Base-by-base conservation (phyloP, 805 yeast species). In the Cyberlindnera bimundalis region DNA sequence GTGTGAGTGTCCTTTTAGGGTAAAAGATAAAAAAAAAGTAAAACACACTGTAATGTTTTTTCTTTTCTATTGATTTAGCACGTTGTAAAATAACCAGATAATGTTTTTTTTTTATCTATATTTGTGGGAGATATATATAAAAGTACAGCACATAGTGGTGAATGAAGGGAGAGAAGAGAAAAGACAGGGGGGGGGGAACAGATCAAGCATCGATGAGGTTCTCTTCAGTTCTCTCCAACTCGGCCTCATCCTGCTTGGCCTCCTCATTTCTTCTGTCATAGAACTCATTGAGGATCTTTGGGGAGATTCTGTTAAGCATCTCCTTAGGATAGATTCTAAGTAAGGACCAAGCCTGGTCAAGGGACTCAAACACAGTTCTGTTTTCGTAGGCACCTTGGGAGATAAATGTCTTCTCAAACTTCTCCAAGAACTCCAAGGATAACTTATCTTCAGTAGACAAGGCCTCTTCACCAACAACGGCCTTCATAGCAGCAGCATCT, bases 401-500 rank as follows among this genome's bases (percentile, higher is more conserved):
- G 58, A 93, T 88, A 60, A 95, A 95, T 39, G 91, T 84, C 76
- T 86, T 88, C 70, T 93, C 99, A 58, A 93, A 93, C 72, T 93
- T 93, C 65, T 95, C 99, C 71, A 93, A 80, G 65, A 93, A 93
- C 73, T 93, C 99, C 62, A 93, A 77, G 3, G 99, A 93, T 52
- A 93, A 76, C 71, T 95, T 95, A 70, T 93, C 99, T 68, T 93
- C 99, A 50, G 87, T 87, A 25, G 97, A 89, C 60, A 93, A 75
- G 26, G 99, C 99, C 70, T 93, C 99, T 70, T 93, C 99, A 79
- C 99, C 99, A 56, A 93, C 99, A 53, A 93, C 99, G 12, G 99
- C 96, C 73, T 93, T 93, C 99, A 93, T 93, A 56, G 99, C 97
- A 37, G 99, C 99, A 20, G 99, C 99, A 70, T 93, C 99, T 71